Base-by-base conservation (phyloP, 768 basidiomycete species). In the Tylopilus plumbeoviolaceoides region DNA sequence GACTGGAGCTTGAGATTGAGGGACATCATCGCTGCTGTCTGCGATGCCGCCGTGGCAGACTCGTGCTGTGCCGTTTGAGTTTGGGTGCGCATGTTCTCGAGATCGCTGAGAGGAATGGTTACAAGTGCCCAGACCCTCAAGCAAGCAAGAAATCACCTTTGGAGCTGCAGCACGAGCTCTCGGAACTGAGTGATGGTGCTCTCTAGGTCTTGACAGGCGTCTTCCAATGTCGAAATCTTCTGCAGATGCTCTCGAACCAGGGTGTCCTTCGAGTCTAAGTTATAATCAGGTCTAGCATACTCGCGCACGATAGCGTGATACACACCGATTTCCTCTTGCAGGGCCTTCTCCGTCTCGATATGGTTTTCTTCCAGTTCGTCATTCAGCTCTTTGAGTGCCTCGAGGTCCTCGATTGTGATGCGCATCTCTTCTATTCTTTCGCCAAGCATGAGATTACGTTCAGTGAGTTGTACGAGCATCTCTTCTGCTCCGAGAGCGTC, bases 401-500 rank as follows among this genome's bases (percentile, higher is more conserved):
- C 97, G 4, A 98, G 82, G 62, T 99, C 97, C 67, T 98, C 95
- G 50, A 98, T 92, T 0, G 90, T 91, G 50, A 91, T 86, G 12
- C 92, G 82, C 89, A 98, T 95, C 70, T 98, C 94, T 67, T 98
- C 97, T 58, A 98, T 93, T 83, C 94, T 95, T 91, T 98, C 95
- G 55, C 91, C 87, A 43, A 98, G 81, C 71, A 87, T 81, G 18
- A 98, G 78, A 64, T 97, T 98, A 5, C 95, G 83, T 62, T 97
- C 95, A 0, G 95, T 99, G 42, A 99, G 78, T 62, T 91, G 88
- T 20, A 97, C 92, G 14, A 98, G 81, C 81, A 99, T 89, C 55
- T 99, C 97, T 68, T 98, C 95, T 0, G 94, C 94, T 15, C 91
- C 92, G 2, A 95, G 75, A 0, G 97, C 92, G 68, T 95, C 94